These are phyloP conservation scores for Fusarium pseudocircinatum DNA, from an alignment of 2,329 filamentous ascomycete genomes.

Conservation along the genomic window DNA sequence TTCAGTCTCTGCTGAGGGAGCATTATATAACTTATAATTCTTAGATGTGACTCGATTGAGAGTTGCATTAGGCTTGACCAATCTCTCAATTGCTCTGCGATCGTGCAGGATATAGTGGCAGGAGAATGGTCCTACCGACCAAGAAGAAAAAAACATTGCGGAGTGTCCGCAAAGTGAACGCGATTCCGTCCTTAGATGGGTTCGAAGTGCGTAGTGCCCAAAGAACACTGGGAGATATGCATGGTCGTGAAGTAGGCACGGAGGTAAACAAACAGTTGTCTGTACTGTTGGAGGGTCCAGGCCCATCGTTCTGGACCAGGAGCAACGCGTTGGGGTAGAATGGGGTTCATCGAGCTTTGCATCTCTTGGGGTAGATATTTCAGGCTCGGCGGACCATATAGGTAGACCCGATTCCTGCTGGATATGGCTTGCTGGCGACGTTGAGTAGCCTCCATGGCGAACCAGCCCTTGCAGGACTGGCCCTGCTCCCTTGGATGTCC, in stretches of 20 bases:
- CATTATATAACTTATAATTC: too few relatives aligned
- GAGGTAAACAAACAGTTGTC: constrained; percentile 52
- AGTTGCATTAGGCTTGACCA: too few relatives aligned
- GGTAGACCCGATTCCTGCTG: neutral
- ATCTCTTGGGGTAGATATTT: constrained; percentile 49
- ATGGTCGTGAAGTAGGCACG: constrained; percentile 64
- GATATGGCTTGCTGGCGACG: constrained; percentile 60
- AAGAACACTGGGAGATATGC: constrained; percentile 51
- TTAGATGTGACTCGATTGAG: too few relatives aligned
- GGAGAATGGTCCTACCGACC: too few relatives aligned
- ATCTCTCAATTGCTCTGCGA: too few relatives aligned
- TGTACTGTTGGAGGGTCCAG: constrained; percentile 6
- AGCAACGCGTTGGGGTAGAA: constrained; percentile 15
- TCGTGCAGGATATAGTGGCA: too few relatives aligned
- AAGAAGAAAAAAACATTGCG: too few relatives aligned
- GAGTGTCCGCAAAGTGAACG: too few relatives aligned
- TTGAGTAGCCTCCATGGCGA: constrained; percentile 28
- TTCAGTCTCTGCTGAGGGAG: too few relatives aligned
- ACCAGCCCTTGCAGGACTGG: constrained; percentile 65
- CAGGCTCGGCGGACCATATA: constrained; percentile 51
- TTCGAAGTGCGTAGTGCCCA: neutral
- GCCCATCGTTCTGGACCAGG: constrained; percentile 7
- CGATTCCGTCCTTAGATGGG: neutral
- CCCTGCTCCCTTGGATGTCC: constrained; percentile 60
- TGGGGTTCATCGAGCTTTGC: constrained; percentile 53